Evolutionary conservation across 2,329 filamentous ascomycete genomes (phyloP).

Genomic region (Colletotrichum sp.): DNA sequence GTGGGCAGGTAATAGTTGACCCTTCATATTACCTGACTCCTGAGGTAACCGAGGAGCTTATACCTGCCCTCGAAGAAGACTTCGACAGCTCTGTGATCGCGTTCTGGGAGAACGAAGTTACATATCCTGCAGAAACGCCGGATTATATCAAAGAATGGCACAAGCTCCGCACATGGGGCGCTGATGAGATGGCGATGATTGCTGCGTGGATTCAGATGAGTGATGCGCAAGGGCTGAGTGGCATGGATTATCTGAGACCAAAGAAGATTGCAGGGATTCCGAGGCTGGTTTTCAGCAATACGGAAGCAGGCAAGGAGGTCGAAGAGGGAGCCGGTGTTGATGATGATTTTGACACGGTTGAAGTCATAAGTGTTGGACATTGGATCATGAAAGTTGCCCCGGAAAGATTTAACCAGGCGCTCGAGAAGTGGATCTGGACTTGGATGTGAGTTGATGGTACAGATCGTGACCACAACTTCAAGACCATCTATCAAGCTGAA

Average conservation of each 20-base stretch:
- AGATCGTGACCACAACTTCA: neutral
- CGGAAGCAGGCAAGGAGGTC: neutral
- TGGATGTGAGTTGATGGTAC: neutral
- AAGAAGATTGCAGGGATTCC: neutral
- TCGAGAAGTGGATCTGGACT: neutral
- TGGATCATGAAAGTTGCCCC: neutral
- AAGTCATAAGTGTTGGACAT: neutral
- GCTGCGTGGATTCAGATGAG: neutral
- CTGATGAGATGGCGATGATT: neutral
- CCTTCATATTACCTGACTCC: neutral
- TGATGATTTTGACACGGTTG: neutral
- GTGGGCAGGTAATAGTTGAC: neutral
- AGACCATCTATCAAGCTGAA: no score
- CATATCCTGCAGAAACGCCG: neutral
- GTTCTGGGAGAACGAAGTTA: neutral
- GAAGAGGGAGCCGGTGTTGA: neutral
- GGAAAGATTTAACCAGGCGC: neutral
- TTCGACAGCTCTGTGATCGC: neutral
- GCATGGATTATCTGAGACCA: neutral
- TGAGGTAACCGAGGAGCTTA: neutral
- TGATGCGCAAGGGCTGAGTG: neutral
- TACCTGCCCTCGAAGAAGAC: neutral
- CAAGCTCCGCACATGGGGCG: neutral
- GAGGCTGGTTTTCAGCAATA: neutral
- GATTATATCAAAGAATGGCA: neutral